phyloP scores from a whole-genome alignment of 192 early-diverging fungal species.

The Backusella tarrabulga region DNA sequence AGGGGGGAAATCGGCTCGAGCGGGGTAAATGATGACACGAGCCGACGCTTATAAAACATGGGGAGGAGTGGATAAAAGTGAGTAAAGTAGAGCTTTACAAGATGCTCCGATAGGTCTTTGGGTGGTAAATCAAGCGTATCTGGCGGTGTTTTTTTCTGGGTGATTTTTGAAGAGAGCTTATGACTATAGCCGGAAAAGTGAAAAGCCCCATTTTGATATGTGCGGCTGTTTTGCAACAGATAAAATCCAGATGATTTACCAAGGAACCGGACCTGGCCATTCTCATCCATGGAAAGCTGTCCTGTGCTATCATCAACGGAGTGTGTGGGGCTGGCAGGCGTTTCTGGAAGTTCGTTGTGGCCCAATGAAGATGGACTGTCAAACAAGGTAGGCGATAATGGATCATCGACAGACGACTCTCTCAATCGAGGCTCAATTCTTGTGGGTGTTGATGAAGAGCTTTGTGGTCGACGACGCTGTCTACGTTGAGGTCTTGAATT shows the following conservation, averaged over 20 bases:
- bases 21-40: slow-evolving; percentile 48
- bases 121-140: slow-evolving; percentile 58
- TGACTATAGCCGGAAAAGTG: slow-evolving; percentile 36
- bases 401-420: background rate
- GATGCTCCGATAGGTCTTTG: slow-evolving; percentile 52
- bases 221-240: slow-evolving; percentile 62
- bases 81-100: slow-evolving; percentile 62
- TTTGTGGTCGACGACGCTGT: background rate
- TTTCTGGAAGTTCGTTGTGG: slow-evolving; percentile 14
- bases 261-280: slow-evolving; percentile 69
- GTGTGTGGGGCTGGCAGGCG: background rate
- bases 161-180: slow-evolving; percentile 17
- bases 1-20: slow-evolving; percentile 30
- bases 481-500: slow-evolving; percentile 22
- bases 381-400: slow-evolving; percentile 13
- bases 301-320: slow-evolving; percentile 54
- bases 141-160: slow-evolving; percentile 28
- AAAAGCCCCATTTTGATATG: slow-evolving; percentile 43
- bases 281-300: slow-evolving; percentile 65
- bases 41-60: slow-evolving; percentile 57
- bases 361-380: slow-evolving; percentile 20
- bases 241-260: slow-evolving; percentile 76
- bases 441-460: background rate
- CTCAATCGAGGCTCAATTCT: background rate
- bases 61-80: slow-evolving; percentile 68